These are phyloP conservation scores for Cryptosporidium meleagridis DNA, from an alignment of 169 alveolate genomes.

Conservation along the genomic window DNA sequence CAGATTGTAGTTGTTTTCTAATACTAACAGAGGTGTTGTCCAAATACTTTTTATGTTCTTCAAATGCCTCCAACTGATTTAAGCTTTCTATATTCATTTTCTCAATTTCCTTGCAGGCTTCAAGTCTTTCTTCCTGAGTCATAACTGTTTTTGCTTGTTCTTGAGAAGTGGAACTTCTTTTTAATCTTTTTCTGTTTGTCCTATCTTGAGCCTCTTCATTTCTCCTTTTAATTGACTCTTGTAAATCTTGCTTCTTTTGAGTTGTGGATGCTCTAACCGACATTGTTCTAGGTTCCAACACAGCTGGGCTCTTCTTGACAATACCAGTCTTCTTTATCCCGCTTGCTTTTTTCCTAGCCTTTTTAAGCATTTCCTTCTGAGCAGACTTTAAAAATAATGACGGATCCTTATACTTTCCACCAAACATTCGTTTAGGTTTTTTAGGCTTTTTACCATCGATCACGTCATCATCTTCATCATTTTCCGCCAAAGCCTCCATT, in stretches of 20 bases:
- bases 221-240: conserved; percentile 34
- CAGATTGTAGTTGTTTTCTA: conserved; percentile 62
- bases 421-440: background rate
- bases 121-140: conserved; percentile 69
- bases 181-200: background rate
- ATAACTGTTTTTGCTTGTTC: background rate
- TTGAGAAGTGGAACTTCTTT: background rate
- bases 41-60: conserved; percentile 57
- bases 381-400: conserved; percentile 66
- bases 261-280: conserved; percentile 51
- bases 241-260: conserved; percentile 42
- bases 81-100: conserved; percentile 54
- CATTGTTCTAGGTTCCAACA: conserved; percentile 40
- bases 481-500: conserved; percentile 9
- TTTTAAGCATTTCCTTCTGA: conserved; percentile 39
- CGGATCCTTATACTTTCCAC: conserved; percentile 70
- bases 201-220: conserved; percentile 27
- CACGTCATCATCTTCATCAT: background rate
- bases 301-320: background rate
- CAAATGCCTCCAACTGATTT: conserved; percentile 42
- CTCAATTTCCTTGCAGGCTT: conserved; percentile 44
- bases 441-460: conserved; percentile 8
- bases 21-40: conserved; percentile 62
- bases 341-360: conserved; percentile 25
- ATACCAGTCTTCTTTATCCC: background rate